Conservation (phyloP, 23 red algal species). For the Gracilariopsis chorda region DNA sequence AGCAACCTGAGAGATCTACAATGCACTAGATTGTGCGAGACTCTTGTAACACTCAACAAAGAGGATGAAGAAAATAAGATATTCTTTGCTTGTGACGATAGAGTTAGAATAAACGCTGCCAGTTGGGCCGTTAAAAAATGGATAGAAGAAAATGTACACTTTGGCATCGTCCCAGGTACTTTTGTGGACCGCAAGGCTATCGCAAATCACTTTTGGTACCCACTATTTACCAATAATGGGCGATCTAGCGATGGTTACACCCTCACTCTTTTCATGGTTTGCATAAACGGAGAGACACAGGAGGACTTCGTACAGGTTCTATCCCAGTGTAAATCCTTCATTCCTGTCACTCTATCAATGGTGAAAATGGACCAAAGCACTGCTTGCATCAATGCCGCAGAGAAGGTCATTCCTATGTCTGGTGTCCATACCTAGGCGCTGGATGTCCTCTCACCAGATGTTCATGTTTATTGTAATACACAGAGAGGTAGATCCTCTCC, state of each 20-base stretch:
- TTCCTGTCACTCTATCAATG: not conserved
- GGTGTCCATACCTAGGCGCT: too few relatives aligned
- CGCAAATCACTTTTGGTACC: not conserved
- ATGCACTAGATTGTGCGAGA: not conserved
- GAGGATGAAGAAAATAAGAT: not conserved
- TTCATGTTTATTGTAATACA: too few relatives aligned
- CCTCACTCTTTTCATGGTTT: constrained; percentile 7
- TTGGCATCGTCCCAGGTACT: constrained; percentile 12
- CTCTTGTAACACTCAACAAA: not conserved
- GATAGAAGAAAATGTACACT: not conserved
- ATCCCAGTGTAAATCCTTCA: not conserved
- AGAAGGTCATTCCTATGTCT: not conserved
- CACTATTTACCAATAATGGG: not conserved
- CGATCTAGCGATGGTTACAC: not conserved
- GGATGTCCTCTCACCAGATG: too few relatives aligned
- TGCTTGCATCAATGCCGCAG: not conserved
- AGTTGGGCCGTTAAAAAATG: not conserved
- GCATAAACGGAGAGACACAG: not conserved
- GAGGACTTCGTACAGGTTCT: not conserved
- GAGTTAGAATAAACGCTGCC: not conserved
- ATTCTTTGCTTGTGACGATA: not conserved
- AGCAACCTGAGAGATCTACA: not conserved
- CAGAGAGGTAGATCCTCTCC: too few relatives aligned
- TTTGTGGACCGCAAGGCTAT: not conserved
- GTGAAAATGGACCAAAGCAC: not conserved